These are phyloP conservation scores for Cupressus sempervirens DNA, from an alignment of 75 land plant species.

Conservation along the genomic window DNA sequence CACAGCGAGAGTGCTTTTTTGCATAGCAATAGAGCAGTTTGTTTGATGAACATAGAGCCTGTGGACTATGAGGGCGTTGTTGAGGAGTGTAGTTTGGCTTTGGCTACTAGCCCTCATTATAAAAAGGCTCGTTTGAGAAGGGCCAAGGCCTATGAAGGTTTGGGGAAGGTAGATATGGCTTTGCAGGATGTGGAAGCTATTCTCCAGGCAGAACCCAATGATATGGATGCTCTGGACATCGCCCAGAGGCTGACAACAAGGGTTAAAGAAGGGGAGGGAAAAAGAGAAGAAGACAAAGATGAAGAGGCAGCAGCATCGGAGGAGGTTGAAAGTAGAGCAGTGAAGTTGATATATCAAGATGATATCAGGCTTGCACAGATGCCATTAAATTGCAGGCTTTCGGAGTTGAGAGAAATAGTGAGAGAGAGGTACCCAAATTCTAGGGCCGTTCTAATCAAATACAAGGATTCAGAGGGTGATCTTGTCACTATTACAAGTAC, in stretches of 20 bases:
- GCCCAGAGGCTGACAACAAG: conserved; percentile 32
- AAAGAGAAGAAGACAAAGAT: conserved; percentile 12
- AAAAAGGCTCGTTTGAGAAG: conserved; percentile 60
- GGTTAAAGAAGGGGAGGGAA: conserved; percentile 18
- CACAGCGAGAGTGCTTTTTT: conserved; percentile 56
- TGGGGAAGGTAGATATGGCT: conserved; percentile 57
- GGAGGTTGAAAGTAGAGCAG: conserved; percentile 20
- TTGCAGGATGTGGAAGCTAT: conserved; percentile 53
- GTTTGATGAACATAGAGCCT: conserved; percentile 62
- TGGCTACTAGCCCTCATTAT: conserved; percentile 51
- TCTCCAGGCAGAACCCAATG: conserved; percentile 46
- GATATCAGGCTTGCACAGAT: conserved; percentile 72
- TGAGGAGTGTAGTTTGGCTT: conserved; percentile 59
- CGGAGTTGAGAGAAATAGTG: conserved; percentile 43
- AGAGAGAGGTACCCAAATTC: conserved; percentile 42
- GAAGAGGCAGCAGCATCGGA: background rate
- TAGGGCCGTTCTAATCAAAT: conserved; percentile 59
- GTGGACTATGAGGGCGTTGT: conserved; percentile 52
- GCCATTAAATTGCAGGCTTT: conserved; percentile 36
- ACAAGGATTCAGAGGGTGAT: conserved; percentile 70
- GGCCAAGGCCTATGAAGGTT: conserved; percentile 51
- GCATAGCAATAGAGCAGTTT: conserved; percentile 55
- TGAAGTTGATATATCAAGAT: conserved; percentile 55
- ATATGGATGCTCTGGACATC: conserved; percentile 50
- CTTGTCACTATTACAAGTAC: conserved; percentile 64